Evolutionary conservation across 129 eudicot species (phyloP).

Genomic region (Ambrosia trifida): DNA sequence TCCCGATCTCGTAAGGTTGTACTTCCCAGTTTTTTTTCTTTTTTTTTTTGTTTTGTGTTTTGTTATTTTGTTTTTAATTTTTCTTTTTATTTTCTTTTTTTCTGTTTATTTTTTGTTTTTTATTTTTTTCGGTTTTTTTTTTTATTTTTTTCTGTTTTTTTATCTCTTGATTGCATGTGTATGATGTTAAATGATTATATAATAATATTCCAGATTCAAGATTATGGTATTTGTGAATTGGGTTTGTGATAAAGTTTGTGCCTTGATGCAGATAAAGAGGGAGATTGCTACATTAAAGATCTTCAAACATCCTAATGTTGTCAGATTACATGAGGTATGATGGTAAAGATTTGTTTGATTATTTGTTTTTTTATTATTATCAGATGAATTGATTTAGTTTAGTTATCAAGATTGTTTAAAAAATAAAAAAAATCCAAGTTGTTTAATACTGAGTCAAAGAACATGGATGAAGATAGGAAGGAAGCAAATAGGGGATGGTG

Average conservation of each 20-base stretch:
- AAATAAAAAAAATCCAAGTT: neutral
- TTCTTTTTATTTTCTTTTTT: no score
- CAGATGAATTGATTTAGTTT: no score
- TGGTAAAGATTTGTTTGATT: neutral
- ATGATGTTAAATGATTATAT: neutral
- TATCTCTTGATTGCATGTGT: conserved; percentile 19
- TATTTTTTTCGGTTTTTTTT: no score
- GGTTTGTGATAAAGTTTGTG: no score
- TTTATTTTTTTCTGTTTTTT: no score
- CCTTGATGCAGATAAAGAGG: conserved; percentile 71
- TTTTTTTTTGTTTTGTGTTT: no score
- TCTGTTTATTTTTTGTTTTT: no score
- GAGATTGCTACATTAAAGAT: conserved; percentile 86
- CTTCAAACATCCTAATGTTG: conserved; percentile 84
- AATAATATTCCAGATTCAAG: no score
- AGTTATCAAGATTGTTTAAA: neutral
- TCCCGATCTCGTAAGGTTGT: no score
- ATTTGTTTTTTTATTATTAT: neutral
- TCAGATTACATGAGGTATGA: conserved; percentile 74
- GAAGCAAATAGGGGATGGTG: conserved; percentile 23
- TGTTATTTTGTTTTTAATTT: no score
- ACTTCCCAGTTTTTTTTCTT: no score
- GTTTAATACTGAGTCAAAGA: conserved; percentile 22
- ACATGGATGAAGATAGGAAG: conserved; percentile 31
- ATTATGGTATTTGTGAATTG: neutral